A percentile compares a stretch with the other conserved stretches of the same genome.
Evolutionary conservation across 768 basidiomycete genomes (phyloP).

Genomic region (Omphalotus guepiniiformis): DNA sequence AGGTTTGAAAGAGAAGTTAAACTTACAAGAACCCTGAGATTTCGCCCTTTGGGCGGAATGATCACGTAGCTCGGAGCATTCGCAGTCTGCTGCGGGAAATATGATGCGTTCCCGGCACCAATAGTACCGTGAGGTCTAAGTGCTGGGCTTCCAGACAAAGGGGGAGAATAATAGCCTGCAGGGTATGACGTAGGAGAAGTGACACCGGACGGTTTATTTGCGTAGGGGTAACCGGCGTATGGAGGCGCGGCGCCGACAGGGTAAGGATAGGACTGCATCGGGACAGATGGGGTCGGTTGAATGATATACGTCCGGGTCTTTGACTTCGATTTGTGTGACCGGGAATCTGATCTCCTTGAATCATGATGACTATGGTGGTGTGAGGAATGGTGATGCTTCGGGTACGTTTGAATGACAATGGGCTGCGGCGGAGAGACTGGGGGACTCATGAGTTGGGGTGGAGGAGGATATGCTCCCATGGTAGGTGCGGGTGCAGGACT

Average conservation of each 20-base stretch:
- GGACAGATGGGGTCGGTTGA: background rate
- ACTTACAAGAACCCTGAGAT: conserved; percentile 4
- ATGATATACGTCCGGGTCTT: conserved; percentile 1
- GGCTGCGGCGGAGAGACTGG: background rate
- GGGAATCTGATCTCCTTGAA: background rate
- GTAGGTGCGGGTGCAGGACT: no score
- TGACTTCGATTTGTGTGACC: background rate
- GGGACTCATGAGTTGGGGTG: background rate
- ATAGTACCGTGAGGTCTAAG: background rate
- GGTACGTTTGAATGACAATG: conserved; percentile 3
- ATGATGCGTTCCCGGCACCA: background rate
- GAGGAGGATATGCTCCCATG: conserved; percentile 4
- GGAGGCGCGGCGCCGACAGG: conserved; percentile 1
- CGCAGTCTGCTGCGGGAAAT: background rate
- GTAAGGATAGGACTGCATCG: background rate
- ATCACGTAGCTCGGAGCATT: background rate
- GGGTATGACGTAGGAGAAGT: background rate
- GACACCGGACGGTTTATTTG: background rate
- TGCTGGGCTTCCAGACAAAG: background rate
- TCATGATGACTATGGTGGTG: conserved; percentile 4
- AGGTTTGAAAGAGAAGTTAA: no score
- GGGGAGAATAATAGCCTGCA: background rate
- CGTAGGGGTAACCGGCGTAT: background rate
- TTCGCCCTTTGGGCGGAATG: background rate
- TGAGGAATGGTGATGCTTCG: conserved; percentile 3